Evolutionary conservation across 2,329 filamentous ascomycete genomes (phyloP).

Genomic region (Cryphonectria parasitica): DNA sequence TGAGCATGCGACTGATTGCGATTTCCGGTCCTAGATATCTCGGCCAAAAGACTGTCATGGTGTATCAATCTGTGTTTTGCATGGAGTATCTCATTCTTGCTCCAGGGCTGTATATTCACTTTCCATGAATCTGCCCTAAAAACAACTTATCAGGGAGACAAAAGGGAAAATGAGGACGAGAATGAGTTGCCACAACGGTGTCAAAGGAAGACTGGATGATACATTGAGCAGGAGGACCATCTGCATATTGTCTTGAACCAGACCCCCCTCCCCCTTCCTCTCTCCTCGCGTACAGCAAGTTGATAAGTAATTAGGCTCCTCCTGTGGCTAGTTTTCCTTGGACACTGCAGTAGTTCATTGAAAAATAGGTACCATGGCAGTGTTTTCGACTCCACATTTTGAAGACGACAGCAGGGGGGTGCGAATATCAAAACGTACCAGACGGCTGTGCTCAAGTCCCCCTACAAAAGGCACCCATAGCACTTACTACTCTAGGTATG

Average conservation of each 20-base stretch:
- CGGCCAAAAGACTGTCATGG: not conserved
- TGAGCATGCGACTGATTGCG: not conserved
- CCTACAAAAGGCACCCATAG: not conserved
- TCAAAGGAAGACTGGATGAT: not conserved
- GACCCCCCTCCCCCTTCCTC: not conserved
- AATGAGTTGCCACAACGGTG: not conserved
- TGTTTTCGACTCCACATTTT: not conserved
- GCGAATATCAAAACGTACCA: not conserved
- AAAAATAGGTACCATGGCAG: not conserved
- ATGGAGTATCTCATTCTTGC: not conserved
- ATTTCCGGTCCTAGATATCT: not conserved
- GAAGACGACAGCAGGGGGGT: not conserved
- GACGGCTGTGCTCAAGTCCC: not conserved
- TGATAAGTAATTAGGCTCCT: not conserved
- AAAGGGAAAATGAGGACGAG: not conserved
- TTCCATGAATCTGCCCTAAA: not conserved
- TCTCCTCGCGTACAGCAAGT: not conserved
- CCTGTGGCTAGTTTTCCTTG: not conserved
- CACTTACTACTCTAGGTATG: not conserved
- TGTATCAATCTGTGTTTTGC: not conserved
- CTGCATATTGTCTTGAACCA: not conserved
- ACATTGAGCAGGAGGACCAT: not conserved
- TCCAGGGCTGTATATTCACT: not conserved
- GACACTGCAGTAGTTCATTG: not conserved
- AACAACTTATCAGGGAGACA: not conserved